Evolutionary conservation across 2,329 filamentous ascomycete genomes (phyloP).

Genomic region (Ophiosphaerella herpotricha): DNA sequence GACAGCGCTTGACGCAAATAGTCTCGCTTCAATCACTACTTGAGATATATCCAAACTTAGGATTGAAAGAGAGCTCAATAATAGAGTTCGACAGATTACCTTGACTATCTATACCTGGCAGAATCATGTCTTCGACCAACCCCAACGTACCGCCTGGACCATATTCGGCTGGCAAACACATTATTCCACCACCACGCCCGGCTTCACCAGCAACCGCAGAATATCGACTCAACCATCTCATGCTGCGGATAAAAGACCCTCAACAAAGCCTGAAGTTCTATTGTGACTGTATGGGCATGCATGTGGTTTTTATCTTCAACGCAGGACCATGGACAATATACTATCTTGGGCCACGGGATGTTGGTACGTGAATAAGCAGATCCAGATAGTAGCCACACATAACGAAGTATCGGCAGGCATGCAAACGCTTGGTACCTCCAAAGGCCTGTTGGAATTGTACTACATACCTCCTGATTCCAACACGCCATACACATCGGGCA

Average conservation of each 20-base stretch:
- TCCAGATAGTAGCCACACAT: background rate
- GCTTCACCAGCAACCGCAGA: constrained; percentile 29
- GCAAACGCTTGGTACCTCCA: constrained; percentile 21
- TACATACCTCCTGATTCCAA: constrained; percentile 33
- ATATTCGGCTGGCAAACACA: constrained; percentile 26
- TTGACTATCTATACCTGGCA: background rate
- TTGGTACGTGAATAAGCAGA: constrained; percentile 12
- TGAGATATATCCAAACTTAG: background rate
- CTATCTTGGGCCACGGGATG: constrained; percentile 38
- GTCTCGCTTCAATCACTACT: background rate
- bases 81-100: too few species aligned
- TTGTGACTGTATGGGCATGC: constrained; percentile 41
- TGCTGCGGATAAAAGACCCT: constrained; percentile 41
- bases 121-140: constrained; percentile 15
- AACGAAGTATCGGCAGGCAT: constrained; percentile 15
- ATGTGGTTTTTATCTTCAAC: constrained; percentile 43
- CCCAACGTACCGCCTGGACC: constrained; percentile 26
- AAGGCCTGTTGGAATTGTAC: constrained; percentile 40
- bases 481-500: constrained; percentile 30
- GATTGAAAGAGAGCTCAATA: too few species aligned
- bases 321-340: constrained; percentile 43
- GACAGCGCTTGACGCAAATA: background rate
- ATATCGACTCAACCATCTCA: constrained; percentile 40
- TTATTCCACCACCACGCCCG: constrained; percentile 31
- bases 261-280: constrained; percentile 36